Evolutionary conservation across 1,139 yeast species (phyloP).

Genomic region (Pichia sp.): DNA sequence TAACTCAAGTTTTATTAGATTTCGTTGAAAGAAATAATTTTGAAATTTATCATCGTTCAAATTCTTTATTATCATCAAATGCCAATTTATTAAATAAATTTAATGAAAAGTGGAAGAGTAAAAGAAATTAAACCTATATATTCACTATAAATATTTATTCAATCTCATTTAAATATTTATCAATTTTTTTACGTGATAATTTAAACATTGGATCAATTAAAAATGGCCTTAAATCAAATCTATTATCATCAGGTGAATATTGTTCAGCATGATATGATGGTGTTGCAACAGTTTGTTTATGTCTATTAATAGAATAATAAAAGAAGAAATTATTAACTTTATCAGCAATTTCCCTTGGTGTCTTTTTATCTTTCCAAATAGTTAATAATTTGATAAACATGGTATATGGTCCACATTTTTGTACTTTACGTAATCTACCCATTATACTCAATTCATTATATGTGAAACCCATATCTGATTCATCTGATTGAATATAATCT

Average conservation of each 20-base stretch:
- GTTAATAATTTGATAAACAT: constrained; percentile 87
- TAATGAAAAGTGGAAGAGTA: constrained; percentile 49
- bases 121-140: constrained; percentile 30
- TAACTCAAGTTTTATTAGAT: constrained; percentile 49
- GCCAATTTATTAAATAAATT: constrained; percentile 34
- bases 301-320: constrained; percentile 90
- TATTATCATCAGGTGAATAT: constrained; percentile 94
- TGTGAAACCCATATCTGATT: constrained; percentile 96
- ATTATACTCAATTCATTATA: constrained; percentile 87
- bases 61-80: constrained; percentile 13
- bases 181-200: constrained; percentile 82
- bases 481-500: constrained; percentile 90
- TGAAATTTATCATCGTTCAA: constrained; percentile 16
- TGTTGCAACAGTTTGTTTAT: constrained; percentile 92
- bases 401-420: constrained; percentile 92
- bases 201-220: constrained; percentile 85
- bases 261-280: constrained; percentile 98
- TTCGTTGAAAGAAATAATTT: constrained; percentile 40
- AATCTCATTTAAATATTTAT: constrained; percentile 32
- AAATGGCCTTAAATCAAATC: constrained; percentile 92
- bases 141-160: constrained; percentile 37
- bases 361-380: constrained; percentile 80
- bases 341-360: constrained; percentile 79
- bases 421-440: constrained; percentile 87
- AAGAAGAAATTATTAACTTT: constrained; percentile 90